These are phyloP conservation scores for Xylaria palmicola DNA, from an alignment of 495 filamentous ascomycete species.

Conservation along the genomic window DNA sequence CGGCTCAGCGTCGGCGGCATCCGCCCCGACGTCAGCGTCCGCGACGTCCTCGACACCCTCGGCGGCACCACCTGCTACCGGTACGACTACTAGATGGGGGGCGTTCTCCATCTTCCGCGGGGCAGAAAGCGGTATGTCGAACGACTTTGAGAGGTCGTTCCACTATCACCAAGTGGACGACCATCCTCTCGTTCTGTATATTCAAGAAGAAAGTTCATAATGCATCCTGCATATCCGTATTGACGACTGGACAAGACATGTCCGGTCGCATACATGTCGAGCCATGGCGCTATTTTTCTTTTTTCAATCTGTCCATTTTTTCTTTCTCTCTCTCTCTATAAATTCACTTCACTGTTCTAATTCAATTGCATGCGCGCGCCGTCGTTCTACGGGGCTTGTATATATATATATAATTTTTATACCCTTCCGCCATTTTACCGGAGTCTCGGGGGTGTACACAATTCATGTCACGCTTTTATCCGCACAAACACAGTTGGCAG, in stretches of 20 bases:
- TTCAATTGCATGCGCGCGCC: neutral
- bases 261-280: neutral
- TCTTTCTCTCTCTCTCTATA: neutral
- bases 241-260: neutral
- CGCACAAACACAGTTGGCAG: neutral
- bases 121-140: no score
- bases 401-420: neutral
- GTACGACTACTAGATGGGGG: conserved; percentile 35
- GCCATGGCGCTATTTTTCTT: neutral
- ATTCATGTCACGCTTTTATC: neutral
- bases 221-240: neutral
- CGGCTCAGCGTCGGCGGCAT: conserved; percentile 34
- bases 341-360: neutral
- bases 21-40: conserved; percentile 30
- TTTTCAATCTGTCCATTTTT: neutral
- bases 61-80: conserved; percentile 40
- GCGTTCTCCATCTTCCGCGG: no score
- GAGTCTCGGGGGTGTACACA: neutral
- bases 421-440: conserved; percentile 2
- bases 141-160: no score
- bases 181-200: conserved; percentile 8
- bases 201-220: neutral
- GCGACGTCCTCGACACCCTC: conserved; percentile 37
- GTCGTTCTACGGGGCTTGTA: neutral
- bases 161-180: neutral